phyloP scores from a whole-genome alignment of 257 asterid species.

The Solanum ahanhuiri region DNA sequence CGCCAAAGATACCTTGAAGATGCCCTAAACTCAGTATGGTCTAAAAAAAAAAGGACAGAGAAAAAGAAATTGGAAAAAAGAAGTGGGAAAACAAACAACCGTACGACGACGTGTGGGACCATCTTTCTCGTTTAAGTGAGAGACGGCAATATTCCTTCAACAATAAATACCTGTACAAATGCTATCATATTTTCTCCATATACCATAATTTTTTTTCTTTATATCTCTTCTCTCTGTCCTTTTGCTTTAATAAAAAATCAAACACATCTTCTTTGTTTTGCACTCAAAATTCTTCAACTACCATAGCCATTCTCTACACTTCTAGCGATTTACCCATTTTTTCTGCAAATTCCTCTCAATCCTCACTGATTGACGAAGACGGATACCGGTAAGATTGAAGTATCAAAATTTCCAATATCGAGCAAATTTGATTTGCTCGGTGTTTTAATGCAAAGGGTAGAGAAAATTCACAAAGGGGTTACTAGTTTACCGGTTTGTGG shows the following conservation, averaged over 20 bases:
- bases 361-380: background rate
- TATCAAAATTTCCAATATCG: background rate
- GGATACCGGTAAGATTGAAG: background rate
- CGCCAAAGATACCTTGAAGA: no score
- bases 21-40: background rate
- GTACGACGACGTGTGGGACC: background rate
- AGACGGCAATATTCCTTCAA: background rate
- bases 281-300: background rate
- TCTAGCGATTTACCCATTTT: background rate
- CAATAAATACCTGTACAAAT: background rate
- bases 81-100: background rate
- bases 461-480: background rate
- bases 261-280: background rate
- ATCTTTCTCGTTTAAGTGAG: background rate
- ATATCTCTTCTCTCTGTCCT: background rate
- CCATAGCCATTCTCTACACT: background rate
- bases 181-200: background rate
- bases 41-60: no score
- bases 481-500: background rate
- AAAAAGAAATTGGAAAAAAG: background rate
- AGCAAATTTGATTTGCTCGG: background rate
- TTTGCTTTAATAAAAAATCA: background rate
- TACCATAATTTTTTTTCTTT: background rate
- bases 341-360: background rate
- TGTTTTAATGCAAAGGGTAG: constrained; percentile 1